These are phyloP conservation scores for Ceratobasidium theobromae DNA, from an alignment of 1,284 basidiomycete genomes.

Conservation along the genomic window DNA sequence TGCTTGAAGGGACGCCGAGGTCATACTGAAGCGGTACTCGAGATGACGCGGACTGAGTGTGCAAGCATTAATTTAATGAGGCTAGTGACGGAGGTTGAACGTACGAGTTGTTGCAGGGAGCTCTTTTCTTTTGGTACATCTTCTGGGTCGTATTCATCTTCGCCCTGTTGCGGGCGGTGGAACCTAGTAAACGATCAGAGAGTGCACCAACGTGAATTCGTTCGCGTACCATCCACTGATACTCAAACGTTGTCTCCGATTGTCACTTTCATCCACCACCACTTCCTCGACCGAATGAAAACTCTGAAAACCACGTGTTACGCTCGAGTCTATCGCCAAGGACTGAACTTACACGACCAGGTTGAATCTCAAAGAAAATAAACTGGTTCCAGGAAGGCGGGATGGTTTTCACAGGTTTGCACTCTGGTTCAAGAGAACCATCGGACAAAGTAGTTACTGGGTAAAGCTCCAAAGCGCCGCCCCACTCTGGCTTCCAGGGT, in stretches of 20 bases:
- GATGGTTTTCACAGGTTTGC: constrained; percentile 62
- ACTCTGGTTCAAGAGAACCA: constrained; percentile 55
- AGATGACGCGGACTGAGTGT: constrained; percentile 53
- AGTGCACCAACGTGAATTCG: neutral
- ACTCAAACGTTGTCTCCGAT: constrained; percentile 74
- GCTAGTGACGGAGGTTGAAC: constrained; percentile 37
- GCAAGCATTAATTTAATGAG: constrained; percentile 35
- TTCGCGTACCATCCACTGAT: constrained; percentile 82
- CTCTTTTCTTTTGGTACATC: constrained; percentile 54
- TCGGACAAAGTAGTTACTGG: constrained; percentile 45
- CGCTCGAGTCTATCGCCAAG: neutral
- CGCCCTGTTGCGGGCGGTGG: constrained; percentile 87
- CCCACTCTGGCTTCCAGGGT: constrained; percentile 79
- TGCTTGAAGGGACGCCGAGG: constrained; percentile 47
- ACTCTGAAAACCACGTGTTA: constrained; percentile 51
- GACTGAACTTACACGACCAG: constrained; percentile 39
- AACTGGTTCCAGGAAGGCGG: constrained; percentile 95
- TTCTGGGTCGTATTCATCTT: constrained; percentile 75
- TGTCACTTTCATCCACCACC: constrained; percentile 68
- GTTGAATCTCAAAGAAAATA: constrained; percentile 82
- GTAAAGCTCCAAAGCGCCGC: constrained; percentile 95
- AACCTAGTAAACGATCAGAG: constrained; percentile 52
- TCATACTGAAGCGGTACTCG: constrained; percentile 64
- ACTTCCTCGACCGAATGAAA: constrained; percentile 99
- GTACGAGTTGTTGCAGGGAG: constrained; percentile 73